A percentile compares a stretch with the other conserved stretches of the same genome.
Evolutionary conservation across 495 filamentous ascomycete genomes (phyloP).

Genomic region (Clohesyomyces aquaticus): DNA sequence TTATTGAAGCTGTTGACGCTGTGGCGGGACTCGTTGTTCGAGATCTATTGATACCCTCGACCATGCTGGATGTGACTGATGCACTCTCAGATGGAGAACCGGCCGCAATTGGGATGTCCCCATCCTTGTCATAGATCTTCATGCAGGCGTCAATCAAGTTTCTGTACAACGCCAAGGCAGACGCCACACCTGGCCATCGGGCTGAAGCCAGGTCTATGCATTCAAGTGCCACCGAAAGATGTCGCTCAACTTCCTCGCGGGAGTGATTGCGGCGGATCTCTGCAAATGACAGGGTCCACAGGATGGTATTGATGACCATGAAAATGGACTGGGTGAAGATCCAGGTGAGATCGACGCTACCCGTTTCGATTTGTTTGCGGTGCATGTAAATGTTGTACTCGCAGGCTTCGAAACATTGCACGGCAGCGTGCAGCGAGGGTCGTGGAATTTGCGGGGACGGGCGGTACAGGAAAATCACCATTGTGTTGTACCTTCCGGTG

Average conservation of each 20-base stretch:
- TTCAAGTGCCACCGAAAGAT: constrained; percentile 72
- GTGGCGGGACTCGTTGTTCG: constrained; percentile 45
- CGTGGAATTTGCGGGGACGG: constrained; percentile 89
- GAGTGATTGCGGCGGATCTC: constrained; percentile 72
- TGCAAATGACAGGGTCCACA: constrained; percentile 85
- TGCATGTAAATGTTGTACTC: constrained; percentile 78
- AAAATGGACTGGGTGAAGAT: constrained; percentile 85
- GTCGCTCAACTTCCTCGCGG: constrained; percentile 70
- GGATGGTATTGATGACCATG: constrained; percentile 80
- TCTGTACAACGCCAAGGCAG: constrained; percentile 77
- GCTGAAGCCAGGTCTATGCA: constrained; percentile 73
- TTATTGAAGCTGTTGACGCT: constrained; percentile 40
- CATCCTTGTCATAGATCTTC: constrained; percentile 71
- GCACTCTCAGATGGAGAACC: constrained; percentile 55
- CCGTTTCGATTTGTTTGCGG: constrained; percentile 71
- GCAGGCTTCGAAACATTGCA: constrained; percentile 79
- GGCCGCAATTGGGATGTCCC: constrained; percentile 66
- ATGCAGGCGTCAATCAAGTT: constrained; percentile 81
- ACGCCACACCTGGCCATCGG: constrained; percentile 85
- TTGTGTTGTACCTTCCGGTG: constrained; percentile 73
- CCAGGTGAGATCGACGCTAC: constrained; percentile 85
- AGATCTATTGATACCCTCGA: constrained; percentile 43
- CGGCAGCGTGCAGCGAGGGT: constrained; percentile 73
- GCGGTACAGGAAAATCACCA: constrained; percentile 80
- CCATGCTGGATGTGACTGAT: constrained; percentile 31